Percentiles rank a stretch among this genome's conserved stretches.
These are phyloP conservation scores for Dactylella cylindrospora DNA, from an alignment of 2,329 filamentous ascomycete genomes.

Conservation along the genomic window DNA sequence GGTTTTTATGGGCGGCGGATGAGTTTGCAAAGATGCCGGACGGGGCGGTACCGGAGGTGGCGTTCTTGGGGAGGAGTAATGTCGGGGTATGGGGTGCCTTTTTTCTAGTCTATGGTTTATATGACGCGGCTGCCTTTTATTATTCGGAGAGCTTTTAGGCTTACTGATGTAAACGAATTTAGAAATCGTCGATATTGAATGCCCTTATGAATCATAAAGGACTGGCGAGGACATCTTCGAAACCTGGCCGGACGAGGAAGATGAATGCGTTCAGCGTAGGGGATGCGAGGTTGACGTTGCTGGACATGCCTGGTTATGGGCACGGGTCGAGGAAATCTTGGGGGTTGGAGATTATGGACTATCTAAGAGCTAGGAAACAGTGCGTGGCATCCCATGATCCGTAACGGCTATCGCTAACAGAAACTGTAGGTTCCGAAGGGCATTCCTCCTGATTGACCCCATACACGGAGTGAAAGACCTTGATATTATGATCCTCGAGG, in stretches of 20 bases:
- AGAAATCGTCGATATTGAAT: conserved; percentile 67
- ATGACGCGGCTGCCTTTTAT: too few species aligned
- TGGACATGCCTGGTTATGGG: conserved; percentile 74
- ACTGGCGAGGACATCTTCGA: conserved; percentile 61
- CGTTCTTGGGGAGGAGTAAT: conserved; percentile 69
- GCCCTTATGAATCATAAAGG: conserved; percentile 59
- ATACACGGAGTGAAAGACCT: conserved; percentile 64
- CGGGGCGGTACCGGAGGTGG: conserved; percentile 53
- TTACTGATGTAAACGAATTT: background rate
- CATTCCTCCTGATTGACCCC: conserved; percentile 67
- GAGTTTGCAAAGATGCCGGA: conserved; percentile 64
- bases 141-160: background rate
- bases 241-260: conserved; percentile 63
- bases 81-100: conserved; percentile 56
- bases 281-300: conserved; percentile 59
- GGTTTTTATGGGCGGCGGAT: conserved; percentile 63
- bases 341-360: conserved; percentile 70
- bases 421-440: conserved; percentile 58
- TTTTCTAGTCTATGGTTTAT: background rate
- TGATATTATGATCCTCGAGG: conserved; percentile 61
- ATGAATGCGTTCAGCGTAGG: conserved; percentile 69
- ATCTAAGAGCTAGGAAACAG: conserved; percentile 64
- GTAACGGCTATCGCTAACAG: background rate
- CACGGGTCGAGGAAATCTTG: conserved; percentile 63
- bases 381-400: conserved; percentile 45